Evolutionary conservation across 345 rosid species (phyloP).

Genomic region (Salix arbutifolia): DNA sequence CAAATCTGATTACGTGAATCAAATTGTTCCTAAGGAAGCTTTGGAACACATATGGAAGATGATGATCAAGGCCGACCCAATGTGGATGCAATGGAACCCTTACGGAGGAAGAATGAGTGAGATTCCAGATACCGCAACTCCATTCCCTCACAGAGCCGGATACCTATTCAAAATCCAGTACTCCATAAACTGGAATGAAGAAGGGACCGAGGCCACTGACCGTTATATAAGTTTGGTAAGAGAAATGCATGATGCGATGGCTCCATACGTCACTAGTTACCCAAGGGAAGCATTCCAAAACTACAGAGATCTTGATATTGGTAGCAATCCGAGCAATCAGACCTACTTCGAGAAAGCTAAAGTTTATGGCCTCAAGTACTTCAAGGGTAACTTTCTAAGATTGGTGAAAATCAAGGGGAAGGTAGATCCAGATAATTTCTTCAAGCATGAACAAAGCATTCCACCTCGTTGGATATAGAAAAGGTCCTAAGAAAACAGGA

Average conservation of each 20-base stretch:
- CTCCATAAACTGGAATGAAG: neutral
- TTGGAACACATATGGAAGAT: slow-evolving; percentile 3
- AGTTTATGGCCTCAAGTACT: neutral
- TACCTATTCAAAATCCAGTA: slow-evolving; percentile 13
- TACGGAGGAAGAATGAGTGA: slow-evolving; percentile 18
- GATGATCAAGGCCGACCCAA: neutral
- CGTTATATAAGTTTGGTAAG: neutral
- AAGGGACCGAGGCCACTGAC: neutral
- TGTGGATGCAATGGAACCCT: slow-evolving; percentile 12
- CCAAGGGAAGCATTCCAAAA: slow-evolving; percentile 3
- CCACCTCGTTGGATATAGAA: neutral
- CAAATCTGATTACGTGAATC: slow-evolving; percentile 14
- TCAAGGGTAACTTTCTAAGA: neutral
- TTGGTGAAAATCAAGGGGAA: neutral
- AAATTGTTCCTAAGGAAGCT: slow-evolving; percentile 2
- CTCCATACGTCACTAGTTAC: neutral
- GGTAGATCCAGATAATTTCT: neutral
- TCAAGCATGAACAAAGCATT: neutral
- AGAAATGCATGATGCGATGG: slow-evolving; percentile 1
- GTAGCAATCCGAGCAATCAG: neutral
- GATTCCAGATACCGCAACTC: neutral
- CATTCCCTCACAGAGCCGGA: slow-evolving; percentile 17
- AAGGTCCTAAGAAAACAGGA: neutral
- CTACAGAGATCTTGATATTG: slow-evolving; percentile 2
- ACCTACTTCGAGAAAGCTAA: neutral